Base-by-base conservation (phyloP, 2,329 filamentous ascomycete species). In the Paraphoma chrysanthemicola region DNA sequence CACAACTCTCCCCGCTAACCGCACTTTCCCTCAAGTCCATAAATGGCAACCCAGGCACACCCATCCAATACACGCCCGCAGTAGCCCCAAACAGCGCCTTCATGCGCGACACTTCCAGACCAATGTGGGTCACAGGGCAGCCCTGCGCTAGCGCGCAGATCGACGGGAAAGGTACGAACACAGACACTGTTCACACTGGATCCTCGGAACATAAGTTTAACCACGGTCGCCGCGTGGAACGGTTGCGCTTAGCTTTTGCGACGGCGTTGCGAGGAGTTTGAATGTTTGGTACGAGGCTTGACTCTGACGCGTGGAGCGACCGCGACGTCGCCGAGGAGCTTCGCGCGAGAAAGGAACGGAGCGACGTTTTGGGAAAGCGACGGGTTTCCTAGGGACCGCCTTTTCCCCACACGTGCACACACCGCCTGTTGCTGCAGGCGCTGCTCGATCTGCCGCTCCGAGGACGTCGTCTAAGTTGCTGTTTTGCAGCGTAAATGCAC, bases 11-110 rank as follows among this genome's bases (percentile, higher is more conserved):
- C 28, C 18, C 44, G 12, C 12, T 6, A 12, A 23, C 23, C 42
- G 9, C 23, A 44, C 23, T 23, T 23, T 23, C 12, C 16, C 12
- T 18, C 42, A 9, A 2, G 6, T 18, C 17, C 28, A 17, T 18
- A 44, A 6, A 28, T 12, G 18, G 12, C 7, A 44, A 12, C 17
- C 12, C 16, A 43, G 41, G 16, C 23, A 23, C 14, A 30, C 44
- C 10, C 47, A 48, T 53, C 51, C 51, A 53, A 53, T 53, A 53
- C 51, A 53, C 29, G 36, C 51, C 44, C 51, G 51, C 51, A 53
- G 51, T 53, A 53, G 51, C 45, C 38, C 51, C 36, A 53, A 53
- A 46, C 50, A 33, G 29, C 30, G 8, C 6, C 42, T 31, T 17
- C 39, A 51, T 38, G 31, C 31, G 29, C 31, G 36, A 11, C 14